These are phyloP conservation scores for Linaria vulgaris DNA, from an alignment of 257 asterid species.

Conservation along the genomic window DNA sequence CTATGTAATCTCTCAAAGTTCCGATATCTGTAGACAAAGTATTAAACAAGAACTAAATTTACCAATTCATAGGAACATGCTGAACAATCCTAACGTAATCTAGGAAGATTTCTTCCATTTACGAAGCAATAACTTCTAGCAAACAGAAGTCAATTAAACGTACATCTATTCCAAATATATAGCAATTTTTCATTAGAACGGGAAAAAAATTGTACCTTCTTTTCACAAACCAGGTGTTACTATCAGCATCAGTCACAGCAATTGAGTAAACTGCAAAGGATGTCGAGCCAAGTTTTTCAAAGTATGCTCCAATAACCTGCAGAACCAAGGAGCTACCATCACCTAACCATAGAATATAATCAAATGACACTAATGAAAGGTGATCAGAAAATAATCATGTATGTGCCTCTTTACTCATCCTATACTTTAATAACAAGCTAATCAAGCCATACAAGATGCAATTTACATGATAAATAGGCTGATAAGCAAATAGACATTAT, in stretches of 20 bases:
- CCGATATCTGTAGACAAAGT: slow-evolving; percentile 62
- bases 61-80: neutral
- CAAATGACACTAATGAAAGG: slow-evolving; percentile 19
- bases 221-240: slow-evolving; percentile 86
- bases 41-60: slow-evolving; percentile 24
- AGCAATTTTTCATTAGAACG: slow-evolving; percentile 20
- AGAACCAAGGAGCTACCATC: slow-evolving; percentile 31
- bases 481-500: no score
- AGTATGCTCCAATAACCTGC: slow-evolving; percentile 95
- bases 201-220: slow-evolving; percentile 61
- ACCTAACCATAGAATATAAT: slow-evolving; percentile 25
- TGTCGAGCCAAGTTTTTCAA: slow-evolving; percentile 86
- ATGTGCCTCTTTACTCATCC: slow-evolving; percentile 7
- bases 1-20: slow-evolving; percentile 97
- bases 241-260: slow-evolving; percentile 79
- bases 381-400: slow-evolving; percentile 16
- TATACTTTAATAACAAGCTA: slow-evolving; percentile 20
- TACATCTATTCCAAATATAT: slow-evolving; percentile 10
- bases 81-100: slow-evolving; percentile 22
- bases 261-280: slow-evolving; percentile 96
- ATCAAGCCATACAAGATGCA: slow-evolving; percentile 14
- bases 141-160: neutral
- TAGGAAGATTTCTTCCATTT: slow-evolving; percentile 18
- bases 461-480: neutral
- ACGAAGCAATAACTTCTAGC: slow-evolving; percentile 2